Base-by-base conservation (phyloP, 2,329 filamentous ascomycete species). In the Immersiporthe knoxdaviesiana region DNA sequence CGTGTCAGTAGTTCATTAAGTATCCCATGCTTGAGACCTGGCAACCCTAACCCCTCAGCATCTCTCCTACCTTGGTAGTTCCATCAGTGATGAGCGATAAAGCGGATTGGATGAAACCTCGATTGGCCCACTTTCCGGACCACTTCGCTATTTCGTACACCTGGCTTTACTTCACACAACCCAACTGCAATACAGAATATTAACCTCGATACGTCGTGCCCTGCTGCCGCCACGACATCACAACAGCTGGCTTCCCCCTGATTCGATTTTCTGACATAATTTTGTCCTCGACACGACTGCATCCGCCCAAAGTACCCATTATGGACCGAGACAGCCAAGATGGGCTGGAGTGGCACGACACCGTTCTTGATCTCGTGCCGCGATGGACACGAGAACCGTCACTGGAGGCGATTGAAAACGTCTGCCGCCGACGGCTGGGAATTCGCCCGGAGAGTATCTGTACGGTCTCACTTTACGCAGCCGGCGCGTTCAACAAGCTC, bases 401-500 rank as follows among this genome's bases (percentile, higher is more conserved):
- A 52, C 72, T 76, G 14, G 69, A 72, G 18, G 74, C 73, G 37
- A 72, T 77, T 35, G 63, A 72, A 62, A 67, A 62, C 12, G 70
- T 77, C 1, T 74, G 72, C 39, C 73, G 74, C 58, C 73, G 72
- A 41, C 73, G 76, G 30, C 66, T 77, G 18, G 67, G 71, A 6
- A 63, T 77, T 16, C 14, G 61, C 39, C 24, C 68, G 56, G 71
- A 73, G 10, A 66, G 60, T 39, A 63, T 68, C 44, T 76, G 75
- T 60, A 61, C 60, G 30, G 73, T 78, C 35, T 66, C 64, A 16
- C 74, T 76, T 47, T 72, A 74, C 68, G 70, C 74, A 18, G 65
- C 74, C 27, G 76, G 75, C 37, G 71, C 72, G 18, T 78, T 74
- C 72, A 78, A 77, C 70, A 78, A 77, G 68, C 70, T 78, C 12